Base-by-base conservation (phyloP, 257 asterid species). In the Apocynum venetum region DNA sequence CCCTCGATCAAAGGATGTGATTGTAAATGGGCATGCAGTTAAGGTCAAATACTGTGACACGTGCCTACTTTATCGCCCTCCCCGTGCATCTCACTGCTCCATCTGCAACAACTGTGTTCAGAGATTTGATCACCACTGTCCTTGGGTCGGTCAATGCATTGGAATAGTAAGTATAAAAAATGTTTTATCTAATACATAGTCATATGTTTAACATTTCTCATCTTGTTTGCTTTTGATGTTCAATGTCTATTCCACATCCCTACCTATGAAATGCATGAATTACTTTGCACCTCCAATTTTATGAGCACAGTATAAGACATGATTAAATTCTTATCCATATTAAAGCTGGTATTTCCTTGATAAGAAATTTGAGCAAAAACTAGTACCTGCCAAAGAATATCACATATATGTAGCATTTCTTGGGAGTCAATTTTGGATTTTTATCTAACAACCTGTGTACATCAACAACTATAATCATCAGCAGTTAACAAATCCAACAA, bases 141-240 rank as follows among this genome's bases (percentile, higher is more conserved):
- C 97, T 51, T 93, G 97, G 97, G 91, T 93, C 77, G 97, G 97
- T 56, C 98, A 93, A 77, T 93, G 98, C 89, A 92, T 93, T 80
- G 98, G 98, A 64, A 55, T 90, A 44, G 98, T 93, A 83, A 89
- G 97, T 89, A 69, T 78, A 76, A 71, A 49, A 17, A 64, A 4
- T 8, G 15, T 49, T 20, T 53, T 67, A 0, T 64, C 74, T 66
- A 11, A 17, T 70, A 6, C 80, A 52, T 15, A 51, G 15, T 66
- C 12, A 38, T 66, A 38, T 66, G 48, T 19, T 40, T 14, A 7
- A 66, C 31, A 66, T 66, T 4, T 66, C 25, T 40, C n/a, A 3
- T 20, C 48, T 36, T 65, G 71, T 65, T 15, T 38, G 48, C 7
- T 0, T 38, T 40, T 14, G 48, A 65, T 14, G 25, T 64, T 15